Base-by-base conservation (phyloP, 169 alveolate species). In the Plasmodium coatneyi region DNA sequence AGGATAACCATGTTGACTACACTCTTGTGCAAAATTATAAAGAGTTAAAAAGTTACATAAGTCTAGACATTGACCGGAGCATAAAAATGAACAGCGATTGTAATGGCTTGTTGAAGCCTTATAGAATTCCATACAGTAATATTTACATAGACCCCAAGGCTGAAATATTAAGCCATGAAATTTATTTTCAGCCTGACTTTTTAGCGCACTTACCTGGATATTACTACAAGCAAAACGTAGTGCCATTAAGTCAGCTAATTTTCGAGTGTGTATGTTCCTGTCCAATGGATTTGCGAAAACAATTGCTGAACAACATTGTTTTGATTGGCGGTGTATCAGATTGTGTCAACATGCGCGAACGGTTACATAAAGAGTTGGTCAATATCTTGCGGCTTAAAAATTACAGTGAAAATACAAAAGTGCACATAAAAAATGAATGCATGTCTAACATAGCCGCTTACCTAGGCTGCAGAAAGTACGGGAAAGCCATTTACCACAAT, bases 171-270 rank as follows among this genome's bases (percentile, higher is more conserved):
- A 80, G 95, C 60, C 92, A 91, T 80, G 95, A 91, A 91, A 91
- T 91, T 39, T 91, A 46, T 80, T 91, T 91, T 80, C 76, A 91
- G 49, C 95, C 95, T n/a, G 95, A 91, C 39, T 91, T 91, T 91
- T 70, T 91, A 71, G 95, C 95, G 2, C 95, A 91, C 74, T 46
- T 91, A 22, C 95, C 95, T 16, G 95, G 95, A 9, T 80, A 91
- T 81, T 91, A 80, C 56, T 91, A 71, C 82, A 91, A 91, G 46
- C 92, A 91, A 81, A 91, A 91, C 54, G 39, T 91, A 25, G 76
- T 91, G 74, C 76, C 95, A 71, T 80, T 91, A 82, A 81, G 71
- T 80, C 84, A 80, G 39, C 28, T 91, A 70, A 70, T 81, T 70
- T 91, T 91, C 66, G 95, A 91, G 74, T 43, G 84, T 66, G 43